Evolutionary conservation across 2,329 filamentous ascomycete species (phyloP).

Genomic region (Colletotrichum spaethianum): DNA sequence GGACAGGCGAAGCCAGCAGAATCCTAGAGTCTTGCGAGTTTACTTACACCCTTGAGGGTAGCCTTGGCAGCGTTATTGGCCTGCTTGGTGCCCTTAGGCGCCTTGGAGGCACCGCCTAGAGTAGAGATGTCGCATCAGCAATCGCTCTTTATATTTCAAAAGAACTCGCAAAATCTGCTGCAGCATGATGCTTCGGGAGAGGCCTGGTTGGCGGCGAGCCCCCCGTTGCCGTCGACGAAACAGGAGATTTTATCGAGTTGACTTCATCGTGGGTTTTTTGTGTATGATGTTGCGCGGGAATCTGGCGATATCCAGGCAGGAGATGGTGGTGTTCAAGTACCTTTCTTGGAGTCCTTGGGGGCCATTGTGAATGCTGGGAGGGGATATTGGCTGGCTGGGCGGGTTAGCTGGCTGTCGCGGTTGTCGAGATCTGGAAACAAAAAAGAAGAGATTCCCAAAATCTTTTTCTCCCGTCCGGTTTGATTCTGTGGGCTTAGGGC

Average conservation of each 20-base stretch:
- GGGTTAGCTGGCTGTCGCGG: slow-evolving; percentile 39
- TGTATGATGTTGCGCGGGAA: slow-evolving; percentile 7
- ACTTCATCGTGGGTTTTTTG: slow-evolving; percentile 7
- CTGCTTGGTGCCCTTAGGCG: slow-evolving; percentile 81
- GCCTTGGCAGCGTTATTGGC: slow-evolving; percentile 96
- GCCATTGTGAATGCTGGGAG: slow-evolving; percentile 52
- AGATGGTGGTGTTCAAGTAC: slow-evolving; percentile 46
- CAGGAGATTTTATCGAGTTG: slow-evolving; percentile 39
- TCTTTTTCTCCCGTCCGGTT: background rate
- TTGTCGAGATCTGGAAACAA: slow-evolving; percentile 17
- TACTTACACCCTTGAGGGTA: slow-evolving; percentile 93
- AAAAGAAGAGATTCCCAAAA: slow-evolving; percentile 8
- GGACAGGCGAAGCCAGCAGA: background rate
- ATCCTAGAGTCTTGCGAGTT: slow-evolving; percentile 9
- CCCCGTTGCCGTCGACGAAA: slow-evolving; percentile 36
- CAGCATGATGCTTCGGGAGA: slow-evolving; percentile 70
- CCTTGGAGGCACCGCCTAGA: slow-evolving; percentile 69
- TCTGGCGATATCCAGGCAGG: background rate
- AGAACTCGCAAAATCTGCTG: slow-evolving; percentile 85
- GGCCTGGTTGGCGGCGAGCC: background rate
- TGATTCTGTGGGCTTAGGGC: slow-evolving; percentile 40
- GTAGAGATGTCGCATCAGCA: slow-evolving; percentile 74
- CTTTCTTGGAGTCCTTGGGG: slow-evolving; percentile 57
- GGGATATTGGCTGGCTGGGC: slow-evolving; percentile 43
- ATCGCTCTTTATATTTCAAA: slow-evolving; percentile 69